Evolutionary conservation across 1,284 basidiomycete species (phyloP), one percentile per base, ranked within the genome.

Genomic region (Sanghuangporus baumii): DNA sequence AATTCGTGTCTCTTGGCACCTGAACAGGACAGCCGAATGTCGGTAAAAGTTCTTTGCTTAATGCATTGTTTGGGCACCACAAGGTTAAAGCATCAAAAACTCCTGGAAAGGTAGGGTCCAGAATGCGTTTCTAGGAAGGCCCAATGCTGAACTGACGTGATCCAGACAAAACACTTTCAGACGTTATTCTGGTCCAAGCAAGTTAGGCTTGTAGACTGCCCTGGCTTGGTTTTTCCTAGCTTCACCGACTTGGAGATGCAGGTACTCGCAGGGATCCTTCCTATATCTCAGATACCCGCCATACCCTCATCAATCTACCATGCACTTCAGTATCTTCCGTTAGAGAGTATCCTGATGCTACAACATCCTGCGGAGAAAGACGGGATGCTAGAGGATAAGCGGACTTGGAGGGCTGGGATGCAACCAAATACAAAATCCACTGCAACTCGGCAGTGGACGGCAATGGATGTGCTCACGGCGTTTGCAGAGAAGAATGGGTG

Each of bases 131-230:
- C 58, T 12, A 26, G 40, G n/a, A 61, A 55, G 41, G 6, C 34
- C 59, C 36, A 61, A 9, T 23, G 26, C 60, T 31, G 56, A 56
- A 47, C 55, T 47, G n/a, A 36, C 11, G 26, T 57, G 38, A 12
- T 16, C 5, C 67, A 93, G 91, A 96, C 93, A 2, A 96, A 95
- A 74, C 93, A 96, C 71, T 95, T 94, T 72, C 93, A 96, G 73
- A 96, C 94, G 0, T 82, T 94, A 55, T 95, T 89, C 73, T 95
- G 89, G 89, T 92, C 88, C 48, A 75, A 80, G 1, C 87, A 91
- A 65, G 81, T 96, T 64, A 88, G 90, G 55, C 81, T 95, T 37
- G 91, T 92, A 31, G 91, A 94, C 72, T 94, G 92, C 67, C 92
- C 92, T 0, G 92, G 93, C 8, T 81, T 95, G 12, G 90, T 94